Percentiles rank a stretch among this genome's conserved stretches.
Evolutionary conservation across 176 grass and related monocot species (phyloP).

Genomic region (Phoenix dactylifera): DNA sequence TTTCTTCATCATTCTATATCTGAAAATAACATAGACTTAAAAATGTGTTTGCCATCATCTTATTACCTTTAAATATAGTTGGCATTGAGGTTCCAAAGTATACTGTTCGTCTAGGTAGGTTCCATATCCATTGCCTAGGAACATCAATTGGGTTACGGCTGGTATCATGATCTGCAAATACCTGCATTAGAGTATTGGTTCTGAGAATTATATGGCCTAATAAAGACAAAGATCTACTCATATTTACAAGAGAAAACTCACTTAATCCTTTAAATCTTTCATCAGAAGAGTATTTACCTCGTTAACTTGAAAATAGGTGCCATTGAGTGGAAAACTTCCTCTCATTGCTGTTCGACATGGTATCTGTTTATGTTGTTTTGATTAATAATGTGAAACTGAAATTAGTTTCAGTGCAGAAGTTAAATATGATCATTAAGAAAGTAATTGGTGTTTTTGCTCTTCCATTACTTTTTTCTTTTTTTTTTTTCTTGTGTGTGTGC

Average conservation of each 20-base stretch:
- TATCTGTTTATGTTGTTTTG: conserved; percentile 36
- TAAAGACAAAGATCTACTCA: background rate
- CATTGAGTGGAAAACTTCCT: conserved; percentile 95
- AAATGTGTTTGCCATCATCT: background rate
- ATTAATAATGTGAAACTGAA: no score
- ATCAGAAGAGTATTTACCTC: conserved; percentile 39
- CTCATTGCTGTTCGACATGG: conserved; percentile 95
- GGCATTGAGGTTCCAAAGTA: conserved; percentile 83
- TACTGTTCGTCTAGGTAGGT: conserved; percentile 58
- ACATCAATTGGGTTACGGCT: conserved; percentile 60
- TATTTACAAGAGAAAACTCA: background rate
- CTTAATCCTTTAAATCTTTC: background rate
- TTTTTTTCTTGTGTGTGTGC: no score
- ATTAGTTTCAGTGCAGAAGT: no score
- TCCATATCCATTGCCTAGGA: conserved; percentile 63
- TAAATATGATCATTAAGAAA: no score
- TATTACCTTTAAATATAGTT: conserved; percentile 83
- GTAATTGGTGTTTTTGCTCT: no score
- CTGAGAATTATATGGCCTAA: background rate
- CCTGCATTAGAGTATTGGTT: conserved; percentile 36
- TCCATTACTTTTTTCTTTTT: no score
- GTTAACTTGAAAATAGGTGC: conserved; percentile 98
- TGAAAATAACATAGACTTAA: no score
- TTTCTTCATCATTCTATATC: conserved; percentile 4
- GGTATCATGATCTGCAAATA: conserved; percentile 85